Percentiles rank a stretch among this genome's conserved stretches.
These are phyloP conservation scores for Coprinopsis marcescibilis DNA, from an alignment of 768 basidiomycete species.

Conservation along the genomic window DNA sequence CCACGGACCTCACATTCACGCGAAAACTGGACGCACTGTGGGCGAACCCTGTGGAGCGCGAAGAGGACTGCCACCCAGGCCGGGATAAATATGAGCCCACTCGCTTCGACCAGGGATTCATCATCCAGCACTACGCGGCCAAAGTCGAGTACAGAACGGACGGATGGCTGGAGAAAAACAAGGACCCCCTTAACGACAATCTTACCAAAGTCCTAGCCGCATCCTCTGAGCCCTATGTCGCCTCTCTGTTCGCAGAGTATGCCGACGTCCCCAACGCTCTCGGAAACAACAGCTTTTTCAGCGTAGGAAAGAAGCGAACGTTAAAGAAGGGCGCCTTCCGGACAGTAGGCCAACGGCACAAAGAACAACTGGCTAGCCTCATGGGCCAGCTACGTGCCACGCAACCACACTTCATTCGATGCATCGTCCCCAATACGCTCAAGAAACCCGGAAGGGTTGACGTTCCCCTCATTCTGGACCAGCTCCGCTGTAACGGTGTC, in stretches of 20 bases:
- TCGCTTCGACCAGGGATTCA: slow-evolving; percentile 90
- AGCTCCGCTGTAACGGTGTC: slow-evolving; percentile 97
- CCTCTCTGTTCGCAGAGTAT: slow-evolving; percentile 80
- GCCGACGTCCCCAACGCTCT: slow-evolving; percentile 37
- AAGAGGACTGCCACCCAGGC: slow-evolving; percentile 62
- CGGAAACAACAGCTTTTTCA: slow-evolving; percentile 34
- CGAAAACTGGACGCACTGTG: slow-evolving; percentile 84
- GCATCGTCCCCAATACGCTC: slow-evolving; percentile 90
- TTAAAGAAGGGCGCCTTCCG: slow-evolving; percentile 96
- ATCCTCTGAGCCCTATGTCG: slow-evolving; percentile 78
- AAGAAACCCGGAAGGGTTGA: slow-evolving; percentile 92
- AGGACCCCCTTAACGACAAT: slow-evolving; percentile 96
- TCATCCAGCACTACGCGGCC: slow-evolving; percentile 94
- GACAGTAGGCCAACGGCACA: slow-evolving; percentile 92
- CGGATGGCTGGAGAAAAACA: slow-evolving; percentile 99
- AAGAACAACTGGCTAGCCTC: slow-evolving; percentile 87
- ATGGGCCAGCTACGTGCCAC: slow-evolving; percentile 91
- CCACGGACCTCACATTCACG: slow-evolving; percentile 90
- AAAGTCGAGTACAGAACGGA: slow-evolving; percentile 94
- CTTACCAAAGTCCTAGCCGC: slow-evolving; percentile 81
- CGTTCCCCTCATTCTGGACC: slow-evolving; percentile 92
- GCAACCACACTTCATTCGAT: slow-evolving; percentile 96
- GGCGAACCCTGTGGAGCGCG: slow-evolving; percentile 47
- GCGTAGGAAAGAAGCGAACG: slow-evolving; percentile 60
- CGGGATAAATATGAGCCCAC: slow-evolving; percentile 80